A percentile compares a stretch with the other conserved stretches of the same genome.
phyloP scores from a whole-genome alignment of 2,329 filamentous ascomycete genomes.

The Davidsoniella neocaledoniae region DNA sequence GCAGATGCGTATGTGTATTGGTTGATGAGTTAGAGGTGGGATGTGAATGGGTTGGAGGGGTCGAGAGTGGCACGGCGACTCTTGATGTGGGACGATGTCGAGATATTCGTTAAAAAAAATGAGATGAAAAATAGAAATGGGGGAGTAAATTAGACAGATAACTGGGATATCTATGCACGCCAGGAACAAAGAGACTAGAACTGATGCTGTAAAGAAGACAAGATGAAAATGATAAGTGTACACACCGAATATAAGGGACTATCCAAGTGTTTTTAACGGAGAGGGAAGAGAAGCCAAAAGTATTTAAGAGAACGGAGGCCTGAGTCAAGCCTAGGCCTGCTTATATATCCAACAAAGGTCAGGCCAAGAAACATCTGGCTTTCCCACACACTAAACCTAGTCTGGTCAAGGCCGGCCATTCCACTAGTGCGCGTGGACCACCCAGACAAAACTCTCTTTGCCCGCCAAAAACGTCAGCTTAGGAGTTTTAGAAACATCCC shows the following conservation, averaged over 20 bases:
- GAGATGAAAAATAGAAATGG: not conserved
- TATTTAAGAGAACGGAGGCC: not conserved
- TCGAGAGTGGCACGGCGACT: not conserved
- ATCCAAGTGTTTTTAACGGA: not conserved
- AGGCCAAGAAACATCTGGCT: not conserved
- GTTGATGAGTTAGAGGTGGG: not conserved
- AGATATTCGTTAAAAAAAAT: not conserved
- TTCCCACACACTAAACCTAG: conserved; percentile 4
- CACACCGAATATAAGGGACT: not conserved
- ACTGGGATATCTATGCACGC: not conserved
- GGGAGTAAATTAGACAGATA: not conserved
- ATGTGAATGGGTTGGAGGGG: not conserved
- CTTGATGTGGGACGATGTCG: not conserved
- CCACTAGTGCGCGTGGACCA: not conserved
- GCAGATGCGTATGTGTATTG: not conserved
- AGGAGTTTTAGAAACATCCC: no score
- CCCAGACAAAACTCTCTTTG: no score
- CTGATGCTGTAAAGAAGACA: not conserved
- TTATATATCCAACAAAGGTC: not conserved
- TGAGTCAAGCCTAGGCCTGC: conserved; percentile 1
- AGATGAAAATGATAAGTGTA: not conserved
- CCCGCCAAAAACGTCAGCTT: no score
- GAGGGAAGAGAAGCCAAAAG: not conserved
- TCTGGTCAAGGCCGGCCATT: conserved; percentile 1
- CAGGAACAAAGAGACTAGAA: not conserved